phyloP scores from a whole-genome alignment of 495 filamentous ascomycete species.

The Hamigera avellanea region DNA sequence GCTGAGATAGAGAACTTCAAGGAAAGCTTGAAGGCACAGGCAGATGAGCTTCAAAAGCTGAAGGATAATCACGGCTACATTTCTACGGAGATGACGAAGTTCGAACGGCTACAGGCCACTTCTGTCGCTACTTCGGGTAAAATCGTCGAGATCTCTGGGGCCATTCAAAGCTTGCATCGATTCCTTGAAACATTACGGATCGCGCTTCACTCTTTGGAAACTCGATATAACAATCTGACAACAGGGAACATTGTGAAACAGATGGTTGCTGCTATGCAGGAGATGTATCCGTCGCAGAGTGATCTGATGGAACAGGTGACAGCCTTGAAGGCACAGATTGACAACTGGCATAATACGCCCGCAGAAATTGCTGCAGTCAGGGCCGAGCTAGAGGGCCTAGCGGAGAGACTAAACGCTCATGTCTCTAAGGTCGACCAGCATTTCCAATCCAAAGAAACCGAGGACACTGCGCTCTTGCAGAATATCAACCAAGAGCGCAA shows the following conservation, averaged over 20 bases:
- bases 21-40: neutral
- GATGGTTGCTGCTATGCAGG: conserved; percentile 24
- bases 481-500: conserved; percentile 4
- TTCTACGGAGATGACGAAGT: conserved; percentile 1
- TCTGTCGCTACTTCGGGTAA: too few species aligned
- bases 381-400: conserved; percentile 1
- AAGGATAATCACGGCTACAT: conserved; percentile 3
- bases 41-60: conserved; percentile 6
- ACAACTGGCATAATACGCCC: neutral
- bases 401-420: neutral
- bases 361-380: conserved; percentile 1
- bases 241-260: conserved; percentile 18
- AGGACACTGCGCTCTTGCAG: conserved; percentile 1
- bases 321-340: conserved; percentile 2
- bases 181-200: conserved; percentile 7
- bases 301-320: conserved; percentile 7
- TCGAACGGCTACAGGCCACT: too few species aligned
- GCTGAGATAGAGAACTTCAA: too few species aligned
- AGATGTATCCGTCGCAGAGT: conserved; percentile 22
- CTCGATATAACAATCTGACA: conserved; percentile 23
- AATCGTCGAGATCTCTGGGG: too few species aligned
- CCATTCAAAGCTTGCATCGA: neutral
- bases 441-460: neutral
- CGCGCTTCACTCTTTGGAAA: conserved; percentile 26
- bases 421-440: neutral